Percentiles rank a stretch among this genome's conserved stretches.
Conservation (phyloP, 2,329 filamentous ascomycete species). For the Zymoseptoria tritici region DNA sequence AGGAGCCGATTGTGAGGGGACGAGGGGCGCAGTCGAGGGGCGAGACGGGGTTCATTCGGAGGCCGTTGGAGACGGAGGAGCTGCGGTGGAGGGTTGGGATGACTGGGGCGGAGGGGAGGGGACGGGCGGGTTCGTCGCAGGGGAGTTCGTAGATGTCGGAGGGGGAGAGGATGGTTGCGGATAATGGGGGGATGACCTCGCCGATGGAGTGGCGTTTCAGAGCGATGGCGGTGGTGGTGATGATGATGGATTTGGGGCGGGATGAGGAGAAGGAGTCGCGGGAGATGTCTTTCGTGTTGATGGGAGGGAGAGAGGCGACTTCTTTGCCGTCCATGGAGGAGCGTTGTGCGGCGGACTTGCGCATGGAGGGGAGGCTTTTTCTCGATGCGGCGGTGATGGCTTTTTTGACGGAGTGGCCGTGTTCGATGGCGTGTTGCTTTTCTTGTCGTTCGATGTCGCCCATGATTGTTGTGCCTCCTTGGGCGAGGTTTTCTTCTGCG, state of each 20-base stretch:
- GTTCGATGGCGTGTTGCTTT: constrained; percentile 36
- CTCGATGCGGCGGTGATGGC: constrained; percentile 25
- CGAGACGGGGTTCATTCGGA: constrained; percentile 28
- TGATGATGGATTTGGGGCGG: background rate
- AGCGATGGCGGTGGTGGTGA: background rate
- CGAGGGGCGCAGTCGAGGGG: constrained; percentile 9
- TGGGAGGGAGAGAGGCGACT: background rate
- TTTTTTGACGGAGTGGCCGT: constrained; percentile 35
- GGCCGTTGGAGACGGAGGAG: constrained; percentile 20
- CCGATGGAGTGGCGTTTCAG: background rate
- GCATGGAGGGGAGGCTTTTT: constrained; percentile 23
- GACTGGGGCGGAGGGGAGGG: constrained; percentile 11
- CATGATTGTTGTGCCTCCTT: constrained; percentile 61
- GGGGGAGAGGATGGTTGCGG: background rate
- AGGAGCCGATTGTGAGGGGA: background rate
- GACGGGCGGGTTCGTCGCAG: constrained; percentile 11
- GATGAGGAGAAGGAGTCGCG: background rate
- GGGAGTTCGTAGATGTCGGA: constrained; percentile 22
- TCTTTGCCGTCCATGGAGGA: background rate
- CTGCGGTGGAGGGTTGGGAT: constrained; percentile 17
- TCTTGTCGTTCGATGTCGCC: constrained; percentile 58
- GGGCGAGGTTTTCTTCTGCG: constrained; percentile 63
- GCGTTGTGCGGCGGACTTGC: constrained; percentile 15
- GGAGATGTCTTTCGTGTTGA: background rate
- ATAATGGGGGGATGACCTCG: background rate